Evolutionary conservation across 352 stramenopile species (phyloP).

Genomic region (Aphanomyces euteiches): DNA sequence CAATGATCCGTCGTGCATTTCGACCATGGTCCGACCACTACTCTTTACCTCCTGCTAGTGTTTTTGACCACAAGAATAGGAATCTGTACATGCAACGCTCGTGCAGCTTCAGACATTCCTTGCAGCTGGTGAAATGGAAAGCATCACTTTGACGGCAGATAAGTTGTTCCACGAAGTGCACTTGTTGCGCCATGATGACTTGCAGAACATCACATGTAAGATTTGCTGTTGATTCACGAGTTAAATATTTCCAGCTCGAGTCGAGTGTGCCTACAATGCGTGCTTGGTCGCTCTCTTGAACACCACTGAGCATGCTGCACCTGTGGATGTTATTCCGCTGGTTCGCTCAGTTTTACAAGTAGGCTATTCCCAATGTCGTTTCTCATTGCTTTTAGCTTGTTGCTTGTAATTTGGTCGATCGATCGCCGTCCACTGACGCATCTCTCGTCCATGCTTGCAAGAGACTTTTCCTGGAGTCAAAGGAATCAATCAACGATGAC

Average conservation of each 20-base stretch:
- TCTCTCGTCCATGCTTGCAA: slow-evolving; percentile 46
- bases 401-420: background rate
- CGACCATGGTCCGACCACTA: background rate
- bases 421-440: no score
- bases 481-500: slow-evolving; percentile 59
- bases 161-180: slow-evolving; percentile 25
- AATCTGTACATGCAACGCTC: slow-evolving; percentile 7
- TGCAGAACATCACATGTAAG: no score
- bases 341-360: slow-evolving; percentile 7
- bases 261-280: background rate
- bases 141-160: background rate
- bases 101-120: slow-evolving; percentile 7
- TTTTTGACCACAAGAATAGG: slow-evolving; percentile 2
- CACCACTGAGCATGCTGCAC: background rate
- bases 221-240: no score
- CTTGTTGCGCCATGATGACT: background rate
- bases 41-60: background rate
- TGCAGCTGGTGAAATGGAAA: background rate
- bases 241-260: background rate
- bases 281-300: slow-evolving; percentile 14
- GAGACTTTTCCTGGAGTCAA: slow-evolving; percentile 67
- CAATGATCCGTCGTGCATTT: background rate
- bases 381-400: slow-evolving; percentile 12
- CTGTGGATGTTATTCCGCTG: slow-evolving; percentile 9
- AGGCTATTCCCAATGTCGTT: background rate